Conservation (phyloP, 148 eudicot genomes). For the Persicaria tinctoria region DNA sequence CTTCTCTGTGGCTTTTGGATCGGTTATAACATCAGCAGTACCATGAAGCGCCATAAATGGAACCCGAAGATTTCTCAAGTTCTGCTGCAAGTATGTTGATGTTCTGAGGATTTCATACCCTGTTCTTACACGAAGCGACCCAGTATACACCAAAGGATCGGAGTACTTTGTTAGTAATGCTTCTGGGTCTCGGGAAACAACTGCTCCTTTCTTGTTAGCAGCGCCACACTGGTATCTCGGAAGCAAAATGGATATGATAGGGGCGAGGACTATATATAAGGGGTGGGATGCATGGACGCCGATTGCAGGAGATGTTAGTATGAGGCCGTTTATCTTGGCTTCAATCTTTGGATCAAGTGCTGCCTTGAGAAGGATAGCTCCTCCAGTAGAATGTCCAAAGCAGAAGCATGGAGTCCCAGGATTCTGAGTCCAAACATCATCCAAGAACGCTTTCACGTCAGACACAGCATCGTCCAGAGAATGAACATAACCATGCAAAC, state of each 20-base stretch:
- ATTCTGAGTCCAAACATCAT: slow-evolving; percentile 54
- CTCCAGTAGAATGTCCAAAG: slow-evolving; percentile 97
- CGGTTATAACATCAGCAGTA: slow-evolving; percentile 84
- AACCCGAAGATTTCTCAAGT: slow-evolving; percentile 53
- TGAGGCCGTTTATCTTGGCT: slow-evolving; percentile 32
- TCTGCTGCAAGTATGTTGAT: slow-evolving; percentile 56
- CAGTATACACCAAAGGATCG: slow-evolving; percentile 90
- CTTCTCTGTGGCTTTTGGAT: slow-evolving; percentile 80
- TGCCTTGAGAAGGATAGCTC: slow-evolving; percentile 72
- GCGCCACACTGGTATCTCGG: slow-evolving; percentile 92
- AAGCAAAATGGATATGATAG: slow-evolving; percentile 71
- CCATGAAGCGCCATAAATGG: slow-evolving; percentile 96
- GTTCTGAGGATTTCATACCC: slow-evolving; percentile 87
- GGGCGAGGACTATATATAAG: slow-evolving; percentile 82
- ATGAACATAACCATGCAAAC: slow-evolving; percentile 91
- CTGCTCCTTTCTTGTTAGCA: slow-evolving; percentile 83
- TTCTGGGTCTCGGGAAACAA: slow-evolving; percentile 84
- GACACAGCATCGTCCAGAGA: slow-evolving; percentile 89
- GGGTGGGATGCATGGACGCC: slow-evolving; percentile 93
- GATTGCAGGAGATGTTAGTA: slow-evolving; percentile 93
- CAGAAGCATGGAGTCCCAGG: slow-evolving; percentile 79
- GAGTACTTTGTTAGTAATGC: slow-evolving; percentile 86
- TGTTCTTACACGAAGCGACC: slow-evolving; percentile 81
- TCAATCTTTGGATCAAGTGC: slow-evolving; percentile 26
- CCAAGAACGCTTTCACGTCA: slow-evolving; percentile 73